Conservation (phyloP, 495 filamentous ascomycete species). For the Astrocystis sublimbata region DNA sequence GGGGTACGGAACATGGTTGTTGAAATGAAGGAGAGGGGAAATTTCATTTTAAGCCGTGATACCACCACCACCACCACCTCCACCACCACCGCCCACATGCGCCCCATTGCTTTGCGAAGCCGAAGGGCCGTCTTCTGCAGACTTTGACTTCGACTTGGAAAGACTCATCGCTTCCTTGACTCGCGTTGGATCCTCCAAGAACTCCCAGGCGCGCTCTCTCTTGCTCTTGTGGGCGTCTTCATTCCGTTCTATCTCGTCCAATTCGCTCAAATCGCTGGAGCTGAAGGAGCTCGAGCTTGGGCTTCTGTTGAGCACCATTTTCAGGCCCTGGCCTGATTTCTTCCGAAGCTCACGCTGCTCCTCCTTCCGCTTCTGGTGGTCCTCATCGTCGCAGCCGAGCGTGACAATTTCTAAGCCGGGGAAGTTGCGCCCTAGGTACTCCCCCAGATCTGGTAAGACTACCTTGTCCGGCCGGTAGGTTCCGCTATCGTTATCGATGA, state of each 20-base stretch:
- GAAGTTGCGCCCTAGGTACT: constrained; percentile 69
- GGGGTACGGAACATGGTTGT: neutral
- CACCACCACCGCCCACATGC: neutral
- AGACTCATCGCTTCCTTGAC: constrained; percentile 26
- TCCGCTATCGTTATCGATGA: constrained; percentile 94
- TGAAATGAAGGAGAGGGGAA: neutral
- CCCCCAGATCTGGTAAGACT: constrained; percentile 65
- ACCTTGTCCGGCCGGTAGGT: constrained; percentile 86
- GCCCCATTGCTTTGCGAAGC: neutral
- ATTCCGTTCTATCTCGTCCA: constrained; percentile 56
- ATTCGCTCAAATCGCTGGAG: constrained; percentile 72
- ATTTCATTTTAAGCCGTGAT: neutral
- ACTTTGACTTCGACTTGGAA: neutral
- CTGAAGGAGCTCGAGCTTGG: constrained; percentile 57
- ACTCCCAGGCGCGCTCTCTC: constrained; percentile 48
- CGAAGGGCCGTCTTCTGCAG: neutral
- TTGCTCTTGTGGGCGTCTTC: constrained; percentile 38
- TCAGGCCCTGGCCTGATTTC: constrained; percentile 58
- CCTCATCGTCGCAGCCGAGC: constrained; percentile 70
- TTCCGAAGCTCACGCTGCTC: constrained; percentile 55
- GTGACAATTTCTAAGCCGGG: constrained; percentile 70
- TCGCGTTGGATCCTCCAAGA: constrained; percentile 39
- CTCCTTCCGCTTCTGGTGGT: constrained; percentile 57
- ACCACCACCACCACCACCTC: neutral
- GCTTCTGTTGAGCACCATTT: constrained; percentile 66